Base-by-base conservation (phyloP, 345 rosid genomes). In the Viola odorata region DNA sequence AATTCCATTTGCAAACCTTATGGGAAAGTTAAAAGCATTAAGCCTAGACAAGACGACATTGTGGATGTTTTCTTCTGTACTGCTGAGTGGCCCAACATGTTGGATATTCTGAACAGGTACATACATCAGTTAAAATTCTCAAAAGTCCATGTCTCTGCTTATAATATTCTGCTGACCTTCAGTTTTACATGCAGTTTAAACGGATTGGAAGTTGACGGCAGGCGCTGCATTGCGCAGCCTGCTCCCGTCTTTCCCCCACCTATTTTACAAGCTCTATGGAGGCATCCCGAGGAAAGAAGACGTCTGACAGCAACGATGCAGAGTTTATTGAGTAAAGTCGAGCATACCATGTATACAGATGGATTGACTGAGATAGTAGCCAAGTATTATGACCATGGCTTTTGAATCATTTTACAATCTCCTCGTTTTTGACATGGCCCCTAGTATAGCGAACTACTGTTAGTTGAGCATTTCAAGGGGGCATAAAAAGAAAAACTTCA, bases 61-160 rank as follows among this genome's bases (percentile, higher is more conserved):
- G 50, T 17, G 16, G 83, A 79, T 59, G 80, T 76, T 59, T 49
- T 12, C 45, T 79, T 60, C 51, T 47, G 62, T 55, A 41, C 67
- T 47, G 63, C 61, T 61, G 80, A 76, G 53, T 79, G 80, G 83
- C 76, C 83, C 54, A 79, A 79, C 61, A 73, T 79, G 83, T 65
- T 73, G 53, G 54, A 70, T 8, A 76, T 76, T 65, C 52, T 79
- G 53, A 76, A 79, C 58, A 73, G 78, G 80, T 73, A 67, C 3
- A 53, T 73, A 67, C 3, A 53, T 4, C 13, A 47, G 11, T 47
- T 4, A 3, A 45, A 12, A 6, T 68, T 54, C 41, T n/a, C 3
- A 14, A 55, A 12, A 36, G 40, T n/a, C 14, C n/a, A 45, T 60
- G 7, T 61, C 50, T 47, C 11, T 6, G 52, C 53, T 55, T 55